Evolutionary conservation across 2,329 filamentous ascomycete genomes (phyloP), one percentile per base, ranked within the genome.

Genomic region (Clonostachys byssicola): DNA sequence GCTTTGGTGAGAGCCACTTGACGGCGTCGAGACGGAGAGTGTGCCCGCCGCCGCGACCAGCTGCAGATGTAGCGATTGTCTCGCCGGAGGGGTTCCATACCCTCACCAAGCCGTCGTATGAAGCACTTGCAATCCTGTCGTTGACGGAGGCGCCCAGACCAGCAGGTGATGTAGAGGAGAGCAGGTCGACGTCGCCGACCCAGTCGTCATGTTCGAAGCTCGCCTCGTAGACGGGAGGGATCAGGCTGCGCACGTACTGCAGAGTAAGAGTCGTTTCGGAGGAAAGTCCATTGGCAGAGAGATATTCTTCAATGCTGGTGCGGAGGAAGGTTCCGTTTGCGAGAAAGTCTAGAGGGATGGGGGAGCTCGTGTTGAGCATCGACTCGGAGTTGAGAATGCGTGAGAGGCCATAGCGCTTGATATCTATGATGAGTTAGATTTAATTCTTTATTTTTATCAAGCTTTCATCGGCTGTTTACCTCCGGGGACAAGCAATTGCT

Each of bases 181-280:
- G 73, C 5, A 95, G 80, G 64, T 96, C 91, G 23, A 97, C 83
- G 23, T 82, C 81, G 63, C 89, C 89, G 43, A 99, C 88, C 94
- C 94, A 99, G 66, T 97, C 94, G 61, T 99, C 92, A 65, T 99
- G 92, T 71, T 96, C 86, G 64, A 96, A 99, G 61, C 88, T 94
- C 12, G 91, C 87, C 56, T 95, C 85, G 65, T 94, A 92, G 35
- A 88, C 77, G 16, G 94, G 94, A 8, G 94, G 94, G 50, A 96
- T 83, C 56, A 96, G 74, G 53, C 91, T 94, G 58, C 91, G 86
- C 35, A 96, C 90, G 68, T 97, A 99, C 73, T 97, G 92, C 48
- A 99, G 79, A 35, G 86, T 87, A 45, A 99, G 72, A 5, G 87
- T 92, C 5, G 86, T 88, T 73, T 99, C 94, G 40, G 90, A 81